phyloP scores from a whole-genome alignment of 306 rosid genomes.

The Clitoria ternatea region DNA sequence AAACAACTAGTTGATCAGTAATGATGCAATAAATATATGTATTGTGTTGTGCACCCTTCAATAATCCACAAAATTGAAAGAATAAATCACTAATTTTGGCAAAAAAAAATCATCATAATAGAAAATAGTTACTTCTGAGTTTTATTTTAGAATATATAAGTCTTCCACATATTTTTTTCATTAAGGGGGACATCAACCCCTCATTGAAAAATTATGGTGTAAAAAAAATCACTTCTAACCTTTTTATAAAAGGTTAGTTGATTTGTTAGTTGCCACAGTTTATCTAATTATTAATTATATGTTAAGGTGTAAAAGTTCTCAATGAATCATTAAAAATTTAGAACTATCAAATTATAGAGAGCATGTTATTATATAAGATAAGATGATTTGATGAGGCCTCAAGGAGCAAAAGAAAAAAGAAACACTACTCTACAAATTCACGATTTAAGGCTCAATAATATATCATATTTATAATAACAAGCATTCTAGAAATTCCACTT shows the following conservation, averaged over 20 bases:
- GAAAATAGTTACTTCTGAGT: too few species aligned
- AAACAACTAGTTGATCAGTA: neutral
- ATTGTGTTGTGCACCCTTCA: neutral
- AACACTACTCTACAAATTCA: neutral
- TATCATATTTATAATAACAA: neutral
- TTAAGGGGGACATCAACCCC: too few species aligned
- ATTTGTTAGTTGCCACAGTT: neutral
- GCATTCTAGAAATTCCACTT: neutral
- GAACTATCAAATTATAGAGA: neutral
- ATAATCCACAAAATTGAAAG: neutral
- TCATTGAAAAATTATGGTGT: too few species aligned
- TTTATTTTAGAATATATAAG: too few species aligned
- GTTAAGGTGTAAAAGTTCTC: neutral
- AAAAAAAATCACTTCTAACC: neutral
- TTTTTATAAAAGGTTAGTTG: neutral
- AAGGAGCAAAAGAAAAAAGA: neutral
- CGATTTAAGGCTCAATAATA: neutral
- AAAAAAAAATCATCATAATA: too few species aligned
- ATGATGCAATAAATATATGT: neutral
- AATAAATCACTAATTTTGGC: neutral
- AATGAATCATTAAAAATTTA: neutral
- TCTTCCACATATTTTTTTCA: too few species aligned
- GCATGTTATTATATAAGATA: too few species aligned
- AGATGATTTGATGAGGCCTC: neutral
- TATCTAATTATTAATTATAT: neutral